phyloP scores from a whole-genome alignment of 768 basidiomycete species.

The Tylopilus sp. region DNA sequence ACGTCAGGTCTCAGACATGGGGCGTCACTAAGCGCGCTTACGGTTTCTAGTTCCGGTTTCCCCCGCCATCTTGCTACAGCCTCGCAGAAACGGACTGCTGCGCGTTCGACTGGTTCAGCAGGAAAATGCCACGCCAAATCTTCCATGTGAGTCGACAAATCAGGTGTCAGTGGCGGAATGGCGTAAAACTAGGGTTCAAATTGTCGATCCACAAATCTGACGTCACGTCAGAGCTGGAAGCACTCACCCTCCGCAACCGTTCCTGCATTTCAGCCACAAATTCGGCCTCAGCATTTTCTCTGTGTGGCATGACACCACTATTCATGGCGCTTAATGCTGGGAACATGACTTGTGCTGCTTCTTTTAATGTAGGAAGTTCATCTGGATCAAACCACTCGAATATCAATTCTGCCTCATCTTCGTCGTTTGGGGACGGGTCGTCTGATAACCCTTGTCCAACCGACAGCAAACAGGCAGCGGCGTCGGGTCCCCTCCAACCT shows the following conservation, averaged over 20 bases:
- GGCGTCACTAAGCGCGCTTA: slow-evolving; percentile 24
- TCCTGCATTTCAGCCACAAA: slow-evolving; percentile 75
- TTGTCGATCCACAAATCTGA: slow-evolving; percentile 4
- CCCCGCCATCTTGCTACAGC: slow-evolving; percentile 81
- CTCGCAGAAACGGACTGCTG: slow-evolving; percentile 76
- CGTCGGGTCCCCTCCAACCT: slow-evolving; percentile 72
- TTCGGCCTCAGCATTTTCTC: slow-evolving; percentile 61
- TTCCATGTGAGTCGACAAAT: slow-evolving; percentile 78
- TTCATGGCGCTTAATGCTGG: slow-evolving; percentile 41
- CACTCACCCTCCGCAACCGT: slow-evolving; percentile 61
- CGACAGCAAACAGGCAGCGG: slow-evolving; percentile 67
- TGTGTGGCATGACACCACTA: slow-evolving; percentile 28
- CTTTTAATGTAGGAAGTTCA: slow-evolving; percentile 63
- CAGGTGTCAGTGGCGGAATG: slow-evolving; percentile 65
- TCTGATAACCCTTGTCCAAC: slow-evolving; percentile 58
- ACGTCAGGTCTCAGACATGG: slow-evolving; percentile 21
- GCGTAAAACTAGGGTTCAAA: slow-evolving; percentile 63
- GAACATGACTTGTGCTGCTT: slow-evolving; percentile 69
- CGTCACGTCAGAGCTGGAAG: not conserved
- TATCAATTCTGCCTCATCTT: slow-evolving; percentile 34
- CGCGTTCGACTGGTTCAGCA: slow-evolving; percentile 76
- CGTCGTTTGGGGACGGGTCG: slow-evolving; percentile 22
- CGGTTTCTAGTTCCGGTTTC: slow-evolving; percentile 79
- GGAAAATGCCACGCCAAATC: slow-evolving; percentile 70
- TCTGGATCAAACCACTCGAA: slow-evolving; percentile 72